A percentile compares a stretch with the other conserved stretches of the same genome.
These are phyloP conservation scores for Stachybotrys chartarum DNA, from an alignment of 2,329 filamentous ascomycete genomes.

Conservation along the genomic window DNA sequence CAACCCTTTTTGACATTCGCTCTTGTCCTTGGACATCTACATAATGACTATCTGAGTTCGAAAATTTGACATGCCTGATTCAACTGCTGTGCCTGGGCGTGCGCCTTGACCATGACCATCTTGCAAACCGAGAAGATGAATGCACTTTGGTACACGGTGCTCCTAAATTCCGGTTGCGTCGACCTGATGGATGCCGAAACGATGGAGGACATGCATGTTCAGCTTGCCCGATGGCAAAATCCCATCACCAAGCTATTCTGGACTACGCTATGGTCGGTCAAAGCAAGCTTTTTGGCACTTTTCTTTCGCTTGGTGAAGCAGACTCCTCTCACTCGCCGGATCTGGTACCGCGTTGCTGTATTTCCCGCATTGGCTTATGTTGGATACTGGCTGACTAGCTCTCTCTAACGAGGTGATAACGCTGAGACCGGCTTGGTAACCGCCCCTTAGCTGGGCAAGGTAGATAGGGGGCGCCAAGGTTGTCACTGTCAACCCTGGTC, in stretches of 20 bases:
- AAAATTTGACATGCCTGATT: slow-evolving; percentile 1
- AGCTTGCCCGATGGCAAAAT: slow-evolving; percentile 11
- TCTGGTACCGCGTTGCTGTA: slow-evolving; percentile 11
- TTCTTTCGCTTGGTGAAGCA: slow-evolving; percentile 12
- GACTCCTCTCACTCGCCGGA: slow-evolving; percentile 5
- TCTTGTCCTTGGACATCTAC: too few species aligned
- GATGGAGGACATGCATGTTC: background rate
- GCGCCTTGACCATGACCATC: slow-evolving; percentile 13
- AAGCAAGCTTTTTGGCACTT: slow-evolving; percentile 13
- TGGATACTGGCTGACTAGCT: slow-evolving; percentile 9
- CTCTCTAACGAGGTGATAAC: slow-evolving; percentile 8
- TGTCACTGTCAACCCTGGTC: slow-evolving; percentile 1
- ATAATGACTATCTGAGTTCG: background rate
- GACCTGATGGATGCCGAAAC: slow-evolving; percentile 1
- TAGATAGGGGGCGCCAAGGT: background rate
- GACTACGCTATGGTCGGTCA: slow-evolving; percentile 14
- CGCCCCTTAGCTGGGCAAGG: too few species aligned
- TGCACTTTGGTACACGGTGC: slow-evolving; percentile 10
- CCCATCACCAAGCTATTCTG: slow-evolving; percentile 15
- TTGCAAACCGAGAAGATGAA: slow-evolving; percentile 11
- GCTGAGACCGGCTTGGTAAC: background rate
- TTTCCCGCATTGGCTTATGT: slow-evolving; percentile 11
- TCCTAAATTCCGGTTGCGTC: slow-evolving; percentile 7
- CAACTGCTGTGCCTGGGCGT: slow-evolving; percentile 10
- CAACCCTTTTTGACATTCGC: too few species aligned